Conservation (phyloP, 257 asterid species). For the Fraxinus anomala region DNA sequence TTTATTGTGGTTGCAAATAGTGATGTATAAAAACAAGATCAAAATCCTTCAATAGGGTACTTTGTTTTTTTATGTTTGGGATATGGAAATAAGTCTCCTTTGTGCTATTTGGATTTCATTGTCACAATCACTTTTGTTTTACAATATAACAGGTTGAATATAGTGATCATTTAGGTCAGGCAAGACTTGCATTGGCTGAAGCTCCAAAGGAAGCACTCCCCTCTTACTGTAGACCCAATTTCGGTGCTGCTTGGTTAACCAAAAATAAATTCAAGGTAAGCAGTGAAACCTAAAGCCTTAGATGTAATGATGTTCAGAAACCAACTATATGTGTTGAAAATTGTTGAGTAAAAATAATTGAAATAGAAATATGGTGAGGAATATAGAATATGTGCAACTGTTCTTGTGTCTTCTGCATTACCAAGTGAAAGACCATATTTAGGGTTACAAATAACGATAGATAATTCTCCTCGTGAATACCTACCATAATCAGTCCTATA, state of each 20-base stretch:
- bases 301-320: constrained; percentile 22
- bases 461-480: not conserved
- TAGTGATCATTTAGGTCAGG: constrained; percentile 85
- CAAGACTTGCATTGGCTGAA: constrained; percentile 75
- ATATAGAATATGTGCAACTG: not conserved
- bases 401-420: not conserved
- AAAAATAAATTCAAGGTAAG: constrained; percentile 81
- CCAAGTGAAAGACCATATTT: not conserved
- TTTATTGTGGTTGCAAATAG: not conserved
- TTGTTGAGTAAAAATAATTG: not conserved
- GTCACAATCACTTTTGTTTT: constrained; percentile 11
- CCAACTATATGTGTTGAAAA: constrained; percentile 13
- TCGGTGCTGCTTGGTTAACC: constrained; percentile 89
- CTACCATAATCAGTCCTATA: not conserved
- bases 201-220: constrained; percentile 98
- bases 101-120: constrained; percentile 6
- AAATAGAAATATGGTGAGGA: not conserved
- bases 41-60: not conserved
- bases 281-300: constrained; percentile 22
- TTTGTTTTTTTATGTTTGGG: not conserved
- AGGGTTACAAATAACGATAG: not conserved
- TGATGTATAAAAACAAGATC: not conserved
- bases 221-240: constrained; percentile 77
- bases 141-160: constrained; percentile 66
- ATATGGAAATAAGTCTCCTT: not conserved